Conservation (phyloP, 2,329 filamentous ascomycete genomes). For the Aspergillus quadrilineatus region DNA sequence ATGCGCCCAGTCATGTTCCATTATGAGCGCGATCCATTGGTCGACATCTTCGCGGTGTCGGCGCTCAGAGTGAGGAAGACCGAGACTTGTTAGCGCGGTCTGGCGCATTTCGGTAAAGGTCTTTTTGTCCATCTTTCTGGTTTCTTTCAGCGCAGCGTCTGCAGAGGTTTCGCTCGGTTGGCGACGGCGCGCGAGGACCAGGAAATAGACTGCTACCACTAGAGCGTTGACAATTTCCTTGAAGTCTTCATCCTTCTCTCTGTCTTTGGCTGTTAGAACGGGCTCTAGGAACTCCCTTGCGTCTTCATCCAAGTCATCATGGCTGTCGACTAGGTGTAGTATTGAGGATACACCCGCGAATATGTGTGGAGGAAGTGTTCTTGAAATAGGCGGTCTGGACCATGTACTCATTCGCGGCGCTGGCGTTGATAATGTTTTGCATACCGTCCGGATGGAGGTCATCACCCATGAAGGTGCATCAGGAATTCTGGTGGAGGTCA, state of each 20-base stretch:
- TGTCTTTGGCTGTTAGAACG: slow-evolving; percentile 43
- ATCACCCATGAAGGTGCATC: slow-evolving; percentile 66
- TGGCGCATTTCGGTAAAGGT: slow-evolving; percentile 43
- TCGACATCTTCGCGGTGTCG: slow-evolving; percentile 55
- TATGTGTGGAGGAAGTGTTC: slow-evolving; percentile 66
- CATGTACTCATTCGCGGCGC: slow-evolving; percentile 36
- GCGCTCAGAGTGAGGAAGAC: slow-evolving; percentile 44
- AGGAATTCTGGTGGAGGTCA: slow-evolving; percentile 30
- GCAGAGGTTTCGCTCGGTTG: slow-evolving; percentile 19
- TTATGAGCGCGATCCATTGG: slow-evolving; percentile 59
- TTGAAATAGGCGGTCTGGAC: slow-evolving; percentile 40
- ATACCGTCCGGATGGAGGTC: slow-evolving; percentile 65
- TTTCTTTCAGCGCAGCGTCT: slow-evolving; percentile 15
- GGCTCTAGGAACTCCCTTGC: slow-evolving; percentile 36
- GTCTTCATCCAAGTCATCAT: slow-evolving; percentile 47
- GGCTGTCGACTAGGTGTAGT: slow-evolving; percentile 48
- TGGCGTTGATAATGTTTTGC: slow-evolving; percentile 60
- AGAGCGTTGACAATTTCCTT: slow-evolving; percentile 40
- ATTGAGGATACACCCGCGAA: slow-evolving; percentile 68
- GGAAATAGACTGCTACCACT: slow-evolving; percentile 45
- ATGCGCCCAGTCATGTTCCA: slow-evolving; percentile 51
- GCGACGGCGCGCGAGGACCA: slow-evolving; percentile 52
- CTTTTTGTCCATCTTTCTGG: slow-evolving; percentile 41
- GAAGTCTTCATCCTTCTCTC: slow-evolving; percentile 49
- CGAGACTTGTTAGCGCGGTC: slow-evolving; percentile 37